Conservation (phyloP, 345 rosid species). For the Lepidium didymum region DNA sequence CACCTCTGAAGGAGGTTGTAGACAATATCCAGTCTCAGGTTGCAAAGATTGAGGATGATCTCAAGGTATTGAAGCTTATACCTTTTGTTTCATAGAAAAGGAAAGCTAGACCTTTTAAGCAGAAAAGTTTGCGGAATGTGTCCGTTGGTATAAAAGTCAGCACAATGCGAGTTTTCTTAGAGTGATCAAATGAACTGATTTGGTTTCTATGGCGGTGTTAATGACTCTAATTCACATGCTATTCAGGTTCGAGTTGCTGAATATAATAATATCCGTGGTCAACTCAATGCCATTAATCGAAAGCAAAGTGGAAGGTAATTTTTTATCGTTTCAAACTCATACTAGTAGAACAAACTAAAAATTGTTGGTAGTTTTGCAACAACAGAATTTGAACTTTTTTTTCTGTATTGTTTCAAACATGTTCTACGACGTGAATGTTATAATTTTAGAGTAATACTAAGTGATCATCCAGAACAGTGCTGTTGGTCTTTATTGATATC, state of each 20-base stretch:
- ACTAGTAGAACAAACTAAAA: not conserved
- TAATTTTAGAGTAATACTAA: too few species aligned
- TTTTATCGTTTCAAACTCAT: not conserved
- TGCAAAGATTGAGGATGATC: constrained; percentile 96
- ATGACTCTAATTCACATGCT: constrained; percentile 12
- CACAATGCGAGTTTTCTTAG: not conserved
- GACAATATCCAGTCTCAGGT: constrained; percentile 76
- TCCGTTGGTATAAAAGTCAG: not conserved
- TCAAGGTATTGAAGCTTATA: constrained; percentile 52
- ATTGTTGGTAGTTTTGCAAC: not conserved
- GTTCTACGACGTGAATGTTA: too few species aligned
- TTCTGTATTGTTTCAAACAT: not conserved
- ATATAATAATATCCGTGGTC: constrained; percentile 89
- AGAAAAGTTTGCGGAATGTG: not conserved
- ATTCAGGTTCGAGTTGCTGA: constrained; percentile 89
- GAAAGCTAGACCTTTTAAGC: not conserved
- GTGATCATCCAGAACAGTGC: too few species aligned
- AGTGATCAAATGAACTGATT: not conserved
- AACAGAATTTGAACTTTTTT: not conserved
- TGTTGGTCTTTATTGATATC: not conserved
- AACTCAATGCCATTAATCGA: constrained; percentile 86
- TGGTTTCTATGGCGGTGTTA: not conserved
- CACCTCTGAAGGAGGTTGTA: constrained; percentile 85
- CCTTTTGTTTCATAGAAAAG: not conserved
- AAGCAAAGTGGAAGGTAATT: constrained; percentile 95